Percentiles rank a stretch among this genome's conserved stretches.
Conservation (phyloP, 1,284 basidiomycete genomes). For the Marasmius fiardii region DNA sequence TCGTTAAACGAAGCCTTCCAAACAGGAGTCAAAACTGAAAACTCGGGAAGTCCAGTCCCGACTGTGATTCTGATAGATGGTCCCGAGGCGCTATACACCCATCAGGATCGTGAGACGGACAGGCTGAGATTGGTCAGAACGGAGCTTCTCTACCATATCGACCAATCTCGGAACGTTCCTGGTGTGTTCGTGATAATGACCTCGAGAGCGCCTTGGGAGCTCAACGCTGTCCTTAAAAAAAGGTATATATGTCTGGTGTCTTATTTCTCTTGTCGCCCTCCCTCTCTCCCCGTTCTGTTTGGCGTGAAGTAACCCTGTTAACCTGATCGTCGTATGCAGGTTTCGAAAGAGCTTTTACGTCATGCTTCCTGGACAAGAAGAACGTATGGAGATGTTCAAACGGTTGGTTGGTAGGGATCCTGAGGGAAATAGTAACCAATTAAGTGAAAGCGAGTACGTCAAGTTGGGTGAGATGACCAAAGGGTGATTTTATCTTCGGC, state of each 20-base stretch:
- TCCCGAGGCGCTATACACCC: too few species aligned
- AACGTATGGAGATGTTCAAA: conserved; percentile 81
- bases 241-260: background rate
- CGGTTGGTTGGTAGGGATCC: conserved; percentile 77
- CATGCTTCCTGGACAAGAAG: conserved; percentile 78
- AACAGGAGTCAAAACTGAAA: too few species aligned
- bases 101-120: background rate
- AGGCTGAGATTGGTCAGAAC: background rate
- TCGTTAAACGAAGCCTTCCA: too few species aligned
- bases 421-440: conserved; percentile 29
- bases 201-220: background rate
- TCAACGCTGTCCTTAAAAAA: background rate
- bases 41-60: too few species aligned
- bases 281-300: too few species aligned
- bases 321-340: too few species aligned
- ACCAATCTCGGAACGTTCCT: background rate
- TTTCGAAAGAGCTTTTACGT: conserved; percentile 90
- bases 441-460: conserved; percentile 58
- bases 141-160: background rate
- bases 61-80: too few species aligned
- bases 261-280: too few species aligned
- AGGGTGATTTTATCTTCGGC: conserved; percentile 45
- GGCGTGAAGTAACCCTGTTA: too few species aligned
- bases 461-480: conserved; percentile 71
- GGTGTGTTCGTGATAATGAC: background rate